A percentile compares a stretch with the other conserved stretches of the same genome.
These are phyloP conservation scores for Yamadazyma jaroonii DNA, from an alignment of 1,139 yeast genomes.

Conservation along the genomic window DNA sequence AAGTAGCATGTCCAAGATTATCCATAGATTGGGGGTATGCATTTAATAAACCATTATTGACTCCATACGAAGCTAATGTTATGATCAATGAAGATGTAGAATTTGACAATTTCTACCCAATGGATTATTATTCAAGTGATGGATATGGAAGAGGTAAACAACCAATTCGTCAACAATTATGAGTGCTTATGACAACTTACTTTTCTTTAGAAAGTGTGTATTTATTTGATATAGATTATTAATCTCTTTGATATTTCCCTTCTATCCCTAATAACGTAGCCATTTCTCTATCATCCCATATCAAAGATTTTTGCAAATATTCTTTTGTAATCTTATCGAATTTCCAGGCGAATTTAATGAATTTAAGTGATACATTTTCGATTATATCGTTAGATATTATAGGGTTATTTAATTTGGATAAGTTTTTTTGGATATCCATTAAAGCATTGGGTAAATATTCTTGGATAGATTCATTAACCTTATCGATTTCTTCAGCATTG, in stretches of 20 bases:
- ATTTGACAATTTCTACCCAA: slow-evolving; percentile 77
- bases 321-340: slow-evolving; percentile 39
- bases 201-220: no score
- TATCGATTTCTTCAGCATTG: slow-evolving; percentile 35
- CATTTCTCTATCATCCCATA: slow-evolving; percentile 58
- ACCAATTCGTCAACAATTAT: slow-evolving; percentile 37
- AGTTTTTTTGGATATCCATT: slow-evolving; percentile 56
- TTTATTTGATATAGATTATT: background rate
- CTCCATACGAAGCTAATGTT: slow-evolving; percentile 97
- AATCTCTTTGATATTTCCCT: slow-evolving; percentile 3
- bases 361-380: slow-evolving; percentile 44
- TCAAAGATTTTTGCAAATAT: slow-evolving; percentile 40
- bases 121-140: slow-evolving; percentile 90
- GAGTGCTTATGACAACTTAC: no score
- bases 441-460: slow-evolving; percentile 58
- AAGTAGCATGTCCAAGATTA: slow-evolving; percentile 95
- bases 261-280: slow-evolving; percentile 67
- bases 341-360: slow-evolving; percentile 52
- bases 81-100: slow-evolving; percentile 68
- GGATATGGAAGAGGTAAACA: slow-evolving; percentile 90
- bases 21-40: slow-evolving; percentile 99
- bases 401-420: slow-evolving; percentile 63
- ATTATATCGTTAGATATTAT: slow-evolving; percentile 54
- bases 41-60: slow-evolving; percentile 81
- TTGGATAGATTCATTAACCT: slow-evolving; percentile 43